Conservation (phyloP, 75 land plant genomes). For the Chamaecyparis obtusa region DNA sequence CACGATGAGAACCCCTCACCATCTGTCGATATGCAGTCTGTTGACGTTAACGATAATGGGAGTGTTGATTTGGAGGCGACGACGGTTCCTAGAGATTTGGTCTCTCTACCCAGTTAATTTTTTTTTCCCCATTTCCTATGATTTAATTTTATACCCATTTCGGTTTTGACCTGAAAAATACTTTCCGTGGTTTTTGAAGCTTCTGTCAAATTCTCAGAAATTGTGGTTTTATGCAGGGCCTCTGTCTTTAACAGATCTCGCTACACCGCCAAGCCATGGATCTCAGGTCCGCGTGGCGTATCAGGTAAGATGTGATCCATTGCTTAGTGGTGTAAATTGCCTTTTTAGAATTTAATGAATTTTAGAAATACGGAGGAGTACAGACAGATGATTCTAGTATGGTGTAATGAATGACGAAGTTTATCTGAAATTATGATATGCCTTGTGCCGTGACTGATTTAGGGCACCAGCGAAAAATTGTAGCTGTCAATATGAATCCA, state of each 20-base stretch:
- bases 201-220: neutral
- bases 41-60: neutral
- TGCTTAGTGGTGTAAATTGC: neutral
- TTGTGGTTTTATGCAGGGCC: constrained; percentile 51
- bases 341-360: neutral
- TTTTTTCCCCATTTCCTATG: neutral
- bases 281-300: constrained; percentile 84
- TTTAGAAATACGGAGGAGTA: too few relatives aligned
- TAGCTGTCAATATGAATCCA: neutral
- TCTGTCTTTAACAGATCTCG: constrained; percentile 56
- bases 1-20: neutral
- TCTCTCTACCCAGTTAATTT: constrained; percentile 3
- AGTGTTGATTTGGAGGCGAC: neutral
- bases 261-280: constrained; percentile 44
- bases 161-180: neutral
- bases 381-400: too few relatives aligned
- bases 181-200: neutral
- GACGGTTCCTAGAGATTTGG: neutral
- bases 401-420: too few relatives aligned
- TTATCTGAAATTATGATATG: neutral
- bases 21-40: neutral
- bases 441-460: neutral
- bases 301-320: constrained; percentile 48
- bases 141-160: neutral
- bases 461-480: neutral